Conservation (phyloP, 768 basidiomycete genomes). For the Hortiboletus campestris region DNA sequence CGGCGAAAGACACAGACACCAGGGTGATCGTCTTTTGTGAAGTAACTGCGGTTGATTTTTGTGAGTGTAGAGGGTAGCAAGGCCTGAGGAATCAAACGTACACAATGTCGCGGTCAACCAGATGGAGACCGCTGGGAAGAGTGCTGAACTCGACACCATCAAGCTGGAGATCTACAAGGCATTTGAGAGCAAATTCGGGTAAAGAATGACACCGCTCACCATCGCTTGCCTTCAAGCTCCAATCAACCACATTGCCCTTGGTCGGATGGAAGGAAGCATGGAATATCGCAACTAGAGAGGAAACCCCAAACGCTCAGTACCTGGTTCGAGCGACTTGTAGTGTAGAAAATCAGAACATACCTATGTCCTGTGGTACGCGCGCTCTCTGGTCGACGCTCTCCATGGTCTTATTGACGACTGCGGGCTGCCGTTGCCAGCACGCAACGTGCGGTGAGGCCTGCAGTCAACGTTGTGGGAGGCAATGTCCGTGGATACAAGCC, state of each 20-base stretch:
- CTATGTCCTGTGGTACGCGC: conserved; percentile 53
- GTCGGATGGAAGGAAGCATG: conserved; percentile 86
- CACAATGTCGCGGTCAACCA: conserved; percentile 79
- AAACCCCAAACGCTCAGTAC: neutral
- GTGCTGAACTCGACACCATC: conserved; percentile 77
- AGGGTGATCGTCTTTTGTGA: conserved; percentile 63
- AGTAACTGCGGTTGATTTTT: conserved; percentile 49
- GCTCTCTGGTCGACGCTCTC: conserved; percentile 29
- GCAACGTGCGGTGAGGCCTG: conserved; percentile 16
- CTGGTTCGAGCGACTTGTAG: neutral
- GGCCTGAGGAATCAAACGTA: conserved; percentile 36
- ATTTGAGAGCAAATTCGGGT: neutral
- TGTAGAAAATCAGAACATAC: conserved; percentile 29
- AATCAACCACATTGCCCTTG: conserved; percentile 75
- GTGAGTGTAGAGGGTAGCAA: conserved; percentile 5
- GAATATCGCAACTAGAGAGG: conserved; percentile 67
- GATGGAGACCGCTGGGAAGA: conserved; percentile 78
- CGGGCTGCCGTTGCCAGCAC: conserved; percentile 23
- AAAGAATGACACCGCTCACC: conserved; percentile 39
- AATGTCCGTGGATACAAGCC: conserved; percentile 17
- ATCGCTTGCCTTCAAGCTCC: conserved; percentile 69
- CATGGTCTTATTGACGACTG: conserved; percentile 23
- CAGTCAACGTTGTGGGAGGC: conserved; percentile 20
- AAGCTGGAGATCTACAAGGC: conserved; percentile 54
- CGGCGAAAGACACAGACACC: conserved; percentile 77